Base-by-base conservation (phyloP, 1,284 basidiomycete species). In the Sporisorium graminicola region DNA sequence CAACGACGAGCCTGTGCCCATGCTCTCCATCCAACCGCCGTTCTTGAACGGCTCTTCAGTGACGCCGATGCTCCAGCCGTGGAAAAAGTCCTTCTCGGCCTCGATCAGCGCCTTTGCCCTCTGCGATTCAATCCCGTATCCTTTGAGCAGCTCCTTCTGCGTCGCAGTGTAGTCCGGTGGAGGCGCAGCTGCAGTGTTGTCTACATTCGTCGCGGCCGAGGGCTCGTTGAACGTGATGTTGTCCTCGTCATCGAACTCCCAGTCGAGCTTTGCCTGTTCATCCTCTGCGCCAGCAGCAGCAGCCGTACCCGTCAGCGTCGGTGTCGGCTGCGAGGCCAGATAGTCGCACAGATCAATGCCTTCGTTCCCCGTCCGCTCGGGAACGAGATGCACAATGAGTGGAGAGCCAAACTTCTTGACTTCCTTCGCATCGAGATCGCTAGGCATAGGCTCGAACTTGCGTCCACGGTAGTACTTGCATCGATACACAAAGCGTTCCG, bases 1-100 rank as follows among this genome's bases (percentile, higher is more conserved):
- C 27, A 65, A 16, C 0, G 24, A 35, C 26, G 58, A 55, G 7
- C 63, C 46, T n/a, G 50, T 44, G 14, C 55, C 58, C 7, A 76
- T 18, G 33, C 50, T 65, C 24, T 76, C 68, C 43, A 63, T 57
- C 55, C 46, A 69, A 4, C 49, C 52, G 20, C 70, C 74, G 20
- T 53, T 67, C 27, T 60, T 62, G 47, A 69, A 77, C 6, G 74
- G 74, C 47, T 77, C 74, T 26, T 65, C 59, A 2, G 74, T 70
- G 3, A 49, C 63, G n/a, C 74, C 74, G 29, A 73, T 61, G 46
- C 69, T 73, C 74, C 74, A 77, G 10, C 74, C 74, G 10, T 54
- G 16, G 57, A 77, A 77, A 31, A 69, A 77, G 58, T 77, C 70
- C 6, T 52, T 49, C 16, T 77, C 70, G n/a, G 65, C 63, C 33